Conservation (phyloP, 306 rosid species). For the Glycine tomentella region DNA sequence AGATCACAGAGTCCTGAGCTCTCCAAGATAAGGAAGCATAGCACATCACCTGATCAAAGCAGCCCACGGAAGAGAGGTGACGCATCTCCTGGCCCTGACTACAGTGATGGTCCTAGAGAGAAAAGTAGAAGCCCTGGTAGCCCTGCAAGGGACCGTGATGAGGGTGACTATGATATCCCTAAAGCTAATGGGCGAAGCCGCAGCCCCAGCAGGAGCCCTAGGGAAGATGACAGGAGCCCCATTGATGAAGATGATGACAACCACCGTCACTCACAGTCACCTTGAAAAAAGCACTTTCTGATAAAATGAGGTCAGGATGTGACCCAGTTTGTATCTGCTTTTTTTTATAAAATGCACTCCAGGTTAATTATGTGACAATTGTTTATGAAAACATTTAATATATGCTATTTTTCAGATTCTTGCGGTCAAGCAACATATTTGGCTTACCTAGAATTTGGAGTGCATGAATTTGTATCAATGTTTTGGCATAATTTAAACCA, state of each 20-base stretch:
- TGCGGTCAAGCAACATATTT: too few relatives aligned
- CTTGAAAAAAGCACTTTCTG: constrained; percentile 38
- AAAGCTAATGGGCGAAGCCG: constrained; percentile 41
- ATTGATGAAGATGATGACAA: constrained; percentile 57
- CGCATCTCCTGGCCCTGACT: constrained; percentile 60
- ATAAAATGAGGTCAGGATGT: constrained; percentile 9
- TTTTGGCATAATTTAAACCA: too few relatives aligned
- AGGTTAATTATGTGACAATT: too few relatives aligned
- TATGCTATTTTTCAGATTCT: too few relatives aligned
- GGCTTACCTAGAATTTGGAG: too few relatives aligned
- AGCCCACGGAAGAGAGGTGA: constrained; percentile 59
- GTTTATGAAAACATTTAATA: too few relatives aligned
- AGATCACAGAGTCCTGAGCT: constrained; percentile 65
- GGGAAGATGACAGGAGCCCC: constrained; percentile 68
- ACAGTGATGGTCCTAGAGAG: constrained; percentile 60
- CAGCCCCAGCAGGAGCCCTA: background rate
- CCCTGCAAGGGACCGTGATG: constrained; percentile 52
- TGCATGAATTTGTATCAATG: too few relatives aligned
- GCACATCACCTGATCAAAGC: constrained; percentile 58
- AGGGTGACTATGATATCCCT: constrained; percentile 45
- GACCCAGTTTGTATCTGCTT: constrained; percentile 14
- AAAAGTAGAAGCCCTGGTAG: constrained; percentile 66
- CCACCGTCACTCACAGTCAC: constrained; percentile 56
- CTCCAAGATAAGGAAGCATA: constrained; percentile 59
- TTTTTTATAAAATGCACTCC: constrained; percentile 31